A percentile compares a stretch with the other conserved stretches of the same genome.
Conservation (phyloP, 2,329 filamentous ascomycete species). For the Ceratocystis lukuohia region DNA sequence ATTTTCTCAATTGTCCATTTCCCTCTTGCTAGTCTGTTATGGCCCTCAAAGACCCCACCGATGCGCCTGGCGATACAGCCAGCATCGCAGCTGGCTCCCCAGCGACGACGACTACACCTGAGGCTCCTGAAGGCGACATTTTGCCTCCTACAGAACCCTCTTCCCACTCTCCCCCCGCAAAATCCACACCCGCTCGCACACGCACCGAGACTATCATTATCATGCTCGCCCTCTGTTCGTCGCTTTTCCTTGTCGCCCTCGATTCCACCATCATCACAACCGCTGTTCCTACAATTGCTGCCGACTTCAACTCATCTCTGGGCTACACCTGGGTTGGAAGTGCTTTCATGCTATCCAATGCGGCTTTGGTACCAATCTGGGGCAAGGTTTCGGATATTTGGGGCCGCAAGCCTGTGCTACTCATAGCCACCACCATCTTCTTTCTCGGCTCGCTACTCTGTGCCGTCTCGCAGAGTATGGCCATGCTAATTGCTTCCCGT, state of each 20-base stretch:
- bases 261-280: conserved; percentile 53
- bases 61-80: neutral
- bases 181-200: conserved; percentile 24
- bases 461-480: conserved; percentile 37
- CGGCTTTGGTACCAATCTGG: conserved; percentile 56
- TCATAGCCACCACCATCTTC: conserved; percentile 39
- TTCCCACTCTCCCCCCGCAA: neutral
- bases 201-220: conserved; percentile 30
- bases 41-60: neutral
- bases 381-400: conserved; percentile 48
- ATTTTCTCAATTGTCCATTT: no score
- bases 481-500: conserved; percentile 40
- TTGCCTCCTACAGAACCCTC: neutral
- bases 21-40: neutral
- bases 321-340: conserved; percentile 70
- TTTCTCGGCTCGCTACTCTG: conserved; percentile 42
- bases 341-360: conserved; percentile 58
- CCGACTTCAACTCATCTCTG: conserved; percentile 48
- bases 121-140: no score
- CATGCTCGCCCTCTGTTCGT: conserved; percentile 31
- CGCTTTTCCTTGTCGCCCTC: conserved; percentile 41
- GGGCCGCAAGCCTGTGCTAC: conserved; percentile 42
- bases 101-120: conserved; percentile 24
- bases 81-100: neutral
- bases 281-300: conserved; percentile 51